These are phyloP conservation scores for Samsoniella hepiali DNA, from an alignment of 2,329 filamentous ascomycete genomes.

Conservation along the genomic window DNA sequence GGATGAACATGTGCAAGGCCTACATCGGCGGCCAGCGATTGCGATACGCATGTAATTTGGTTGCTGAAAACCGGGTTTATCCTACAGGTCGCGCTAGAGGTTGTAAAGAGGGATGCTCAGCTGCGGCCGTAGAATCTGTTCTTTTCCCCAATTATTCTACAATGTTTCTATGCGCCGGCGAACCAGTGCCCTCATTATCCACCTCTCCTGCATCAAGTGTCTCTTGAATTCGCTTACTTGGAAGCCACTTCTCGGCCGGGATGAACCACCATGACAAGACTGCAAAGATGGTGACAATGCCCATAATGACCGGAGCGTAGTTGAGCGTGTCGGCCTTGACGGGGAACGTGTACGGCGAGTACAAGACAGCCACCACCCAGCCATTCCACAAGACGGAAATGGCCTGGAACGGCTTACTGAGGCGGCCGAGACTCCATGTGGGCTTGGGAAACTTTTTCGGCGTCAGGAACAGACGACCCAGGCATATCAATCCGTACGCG, in stretches of 20 bases:
- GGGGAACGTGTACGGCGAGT: constrained; percentile 44
- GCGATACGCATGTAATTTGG: too few species aligned
- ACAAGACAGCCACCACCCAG: constrained; percentile 47
- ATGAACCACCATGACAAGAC: constrained; percentile 47
- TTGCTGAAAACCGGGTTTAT: too few species aligned
- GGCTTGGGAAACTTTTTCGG: constrained; percentile 46
- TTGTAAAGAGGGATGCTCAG: too few species aligned
- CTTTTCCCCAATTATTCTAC: too few species aligned
- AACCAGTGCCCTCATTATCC: background rate
- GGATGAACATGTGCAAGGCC: too few species aligned
- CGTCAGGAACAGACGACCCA: constrained; percentile 45
- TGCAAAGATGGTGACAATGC: constrained; percentile 45
- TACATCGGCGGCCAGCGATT: too few species aligned
- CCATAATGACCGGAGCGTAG: constrained; percentile 52
- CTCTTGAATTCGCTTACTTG: constrained; percentile 41
- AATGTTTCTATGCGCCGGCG: too few species aligned
- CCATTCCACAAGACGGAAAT: constrained; percentile 48
- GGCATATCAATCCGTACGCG: constrained; percentile 49
- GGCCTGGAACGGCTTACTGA: constrained; percentile 45
- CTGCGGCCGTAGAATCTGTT: too few species aligned
- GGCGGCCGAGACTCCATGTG: constrained; percentile 42
- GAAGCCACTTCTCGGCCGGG: constrained; percentile 45
- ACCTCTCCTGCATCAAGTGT: constrained; percentile 25
- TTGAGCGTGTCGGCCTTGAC: constrained; percentile 42
- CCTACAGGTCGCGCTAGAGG: too few species aligned